Conservation (phyloP, 306 rosid species). For the Alnus glutinosa region DNA sequence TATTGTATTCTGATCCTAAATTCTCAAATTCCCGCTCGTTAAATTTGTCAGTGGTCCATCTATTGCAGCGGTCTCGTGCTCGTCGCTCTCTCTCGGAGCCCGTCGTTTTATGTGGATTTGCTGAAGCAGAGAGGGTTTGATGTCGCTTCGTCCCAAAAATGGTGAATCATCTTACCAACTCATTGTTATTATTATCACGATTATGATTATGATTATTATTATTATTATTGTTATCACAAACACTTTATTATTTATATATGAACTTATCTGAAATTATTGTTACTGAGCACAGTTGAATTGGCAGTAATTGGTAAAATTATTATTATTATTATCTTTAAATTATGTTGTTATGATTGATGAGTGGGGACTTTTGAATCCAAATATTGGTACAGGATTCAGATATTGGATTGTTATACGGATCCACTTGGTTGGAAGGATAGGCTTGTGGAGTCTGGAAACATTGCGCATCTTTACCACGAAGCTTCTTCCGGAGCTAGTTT, state of each 20-base stretch:
- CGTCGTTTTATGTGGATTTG: constrained; percentile 55
- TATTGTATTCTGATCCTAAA: constrained; percentile 6
- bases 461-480: constrained; percentile 33
- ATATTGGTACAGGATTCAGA: constrained; percentile 61
- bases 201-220: neutral
- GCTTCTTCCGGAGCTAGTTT: constrained; percentile 35
- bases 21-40: constrained; percentile 3
- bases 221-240: neutral
- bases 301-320: neutral
- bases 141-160: constrained; percentile 48
- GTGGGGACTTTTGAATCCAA: constrained; percentile 3
- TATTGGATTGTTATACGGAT: constrained; percentile 94
- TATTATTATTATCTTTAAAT: neutral
- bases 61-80: constrained; percentile 61
- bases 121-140: constrained; percentile 54
- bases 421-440: constrained; percentile 94
- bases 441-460: constrained; percentile 38
- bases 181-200: neutral
- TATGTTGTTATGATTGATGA: neutral
- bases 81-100: constrained; percentile 72
- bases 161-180: constrained; percentile 39
- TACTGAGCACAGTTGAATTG: neutral
- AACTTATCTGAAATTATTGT: neutral
- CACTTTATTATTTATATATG: neutral
- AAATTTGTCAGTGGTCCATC: neutral